Conservation (phyloP, 2,329 filamentous ascomycete genomes). For the Aschersonia sp. region DNA sequence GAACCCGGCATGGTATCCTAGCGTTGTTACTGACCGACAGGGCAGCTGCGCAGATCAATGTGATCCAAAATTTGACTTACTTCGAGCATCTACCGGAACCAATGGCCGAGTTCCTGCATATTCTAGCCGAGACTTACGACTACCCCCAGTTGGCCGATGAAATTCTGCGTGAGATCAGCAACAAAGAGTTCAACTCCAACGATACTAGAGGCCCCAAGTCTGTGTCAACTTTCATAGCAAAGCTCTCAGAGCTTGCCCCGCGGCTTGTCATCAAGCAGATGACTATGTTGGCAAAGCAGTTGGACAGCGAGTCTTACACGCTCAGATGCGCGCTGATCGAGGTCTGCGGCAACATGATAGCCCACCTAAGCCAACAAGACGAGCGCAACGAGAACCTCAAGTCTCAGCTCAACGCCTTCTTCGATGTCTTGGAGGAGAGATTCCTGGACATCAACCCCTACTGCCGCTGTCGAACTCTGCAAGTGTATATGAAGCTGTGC, state of each 20-base stretch:
- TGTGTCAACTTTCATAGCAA: conserved; percentile 84
- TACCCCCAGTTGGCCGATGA: conserved; percentile 92
- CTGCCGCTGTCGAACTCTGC: conserved; percentile 79
- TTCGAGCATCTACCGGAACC: conserved; percentile 98
- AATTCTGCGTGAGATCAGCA: conserved; percentile 83
- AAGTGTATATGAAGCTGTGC: conserved; percentile 84
- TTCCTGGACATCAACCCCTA: conserved; percentile 97
- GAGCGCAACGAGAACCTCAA: conserved; percentile 88
- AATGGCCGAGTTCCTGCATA: conserved; percentile 97
- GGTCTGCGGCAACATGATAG: conserved; percentile 90
- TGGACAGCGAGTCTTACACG: conserved; percentile 96
- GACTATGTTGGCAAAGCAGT: conserved; percentile 82
- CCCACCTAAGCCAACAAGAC: conserved; percentile 78
- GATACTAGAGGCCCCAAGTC: conserved; percentile 94
- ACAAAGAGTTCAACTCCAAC: conserved; percentile 96
- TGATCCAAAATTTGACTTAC: conserved; percentile 94
- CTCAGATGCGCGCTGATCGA: conserved; percentile 89
- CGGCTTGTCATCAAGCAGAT: conserved; percentile 94
- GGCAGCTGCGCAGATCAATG: conserved; percentile 84
- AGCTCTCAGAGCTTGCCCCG: conserved; percentile 83
- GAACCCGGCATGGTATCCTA: background rate
- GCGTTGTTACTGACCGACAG: background rate
- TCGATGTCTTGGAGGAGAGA: conserved; percentile 88
- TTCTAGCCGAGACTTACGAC: conserved; percentile 92
- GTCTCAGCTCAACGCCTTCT: conserved; percentile 90